phyloP scores from a whole-genome alignment of 768 basidiomycete species.

The Tubosaeta sp. region DNA sequence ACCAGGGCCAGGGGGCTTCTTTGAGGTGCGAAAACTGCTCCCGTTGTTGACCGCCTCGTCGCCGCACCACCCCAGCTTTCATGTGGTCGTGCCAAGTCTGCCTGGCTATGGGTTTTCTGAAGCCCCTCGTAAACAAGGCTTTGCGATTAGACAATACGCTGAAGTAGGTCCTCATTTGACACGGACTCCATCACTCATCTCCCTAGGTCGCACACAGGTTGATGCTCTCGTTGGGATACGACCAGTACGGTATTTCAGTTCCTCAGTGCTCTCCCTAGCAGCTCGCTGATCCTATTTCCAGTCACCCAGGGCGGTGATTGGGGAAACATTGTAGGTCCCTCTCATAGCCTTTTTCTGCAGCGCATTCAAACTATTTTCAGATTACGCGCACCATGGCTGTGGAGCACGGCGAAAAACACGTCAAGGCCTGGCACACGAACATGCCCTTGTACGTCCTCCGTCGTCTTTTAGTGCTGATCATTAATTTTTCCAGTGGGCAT shows the following conservation, averaged over 20 bases:
- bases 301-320: conserved; percentile 50
- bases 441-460: conserved; percentile 35
- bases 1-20: conserved; percentile 59
- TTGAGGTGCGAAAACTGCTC: conserved; percentile 55
- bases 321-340: conserved; percentile 34
- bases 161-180: conserved; percentile 35
- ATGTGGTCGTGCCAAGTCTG: conserved; percentile 55
- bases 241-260: conserved; percentile 40
- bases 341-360: neutral
- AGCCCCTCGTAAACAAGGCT: conserved; percentile 50
- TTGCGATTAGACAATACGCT: conserved; percentile 46
- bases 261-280: neutral
- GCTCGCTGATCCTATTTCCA: conserved; percentile 13
- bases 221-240: conserved; percentile 46
- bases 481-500: conserved; percentile 10
- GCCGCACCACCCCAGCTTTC: conserved; percentile 50
- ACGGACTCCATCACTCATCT: neutral
- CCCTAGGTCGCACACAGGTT: conserved; percentile 44
- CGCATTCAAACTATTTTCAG: conserved; percentile 19
- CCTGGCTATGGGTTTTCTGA: conserved; percentile 64
- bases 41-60: conserved; percentile 44
- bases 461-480: neutral
- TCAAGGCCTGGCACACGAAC: conserved; percentile 54
- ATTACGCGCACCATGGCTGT: conserved; percentile 32
- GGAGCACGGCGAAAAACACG: conserved; percentile 37